phyloP scores from a whole-genome alignment of 495 filamentous ascomycete species.

The Xylaria venustula region DNA sequence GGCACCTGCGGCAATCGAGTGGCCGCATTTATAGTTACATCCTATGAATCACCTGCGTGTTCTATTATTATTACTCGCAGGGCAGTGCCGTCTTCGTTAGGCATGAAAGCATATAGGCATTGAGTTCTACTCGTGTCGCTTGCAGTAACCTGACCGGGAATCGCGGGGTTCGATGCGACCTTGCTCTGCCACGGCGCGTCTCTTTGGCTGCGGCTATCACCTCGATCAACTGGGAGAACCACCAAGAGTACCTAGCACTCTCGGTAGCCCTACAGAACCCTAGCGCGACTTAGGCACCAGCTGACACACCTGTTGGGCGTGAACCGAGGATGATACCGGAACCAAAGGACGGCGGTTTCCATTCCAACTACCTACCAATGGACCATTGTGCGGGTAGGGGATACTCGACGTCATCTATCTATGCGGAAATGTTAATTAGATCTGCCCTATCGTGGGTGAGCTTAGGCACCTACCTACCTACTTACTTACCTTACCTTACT shows the following conservation, averaged over 20 bases:
- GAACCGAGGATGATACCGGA: not conserved
- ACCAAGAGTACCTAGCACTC: too few species aligned
- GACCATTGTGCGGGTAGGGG: not conserved
- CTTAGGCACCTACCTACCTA: too few species aligned
- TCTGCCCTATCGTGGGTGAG: too few species aligned
- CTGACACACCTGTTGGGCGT: not conserved
- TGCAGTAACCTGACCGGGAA: not conserved
- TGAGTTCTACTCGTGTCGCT: not conserved
- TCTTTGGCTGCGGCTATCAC: too few species aligned
- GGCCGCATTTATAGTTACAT: not conserved
- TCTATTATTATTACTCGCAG: too few species aligned
- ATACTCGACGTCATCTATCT: not conserved
- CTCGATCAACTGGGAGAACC: too few species aligned
- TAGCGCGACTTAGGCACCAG: not conserved
- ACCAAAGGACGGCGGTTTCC: not conserved
- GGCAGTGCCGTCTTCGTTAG: too few species aligned
- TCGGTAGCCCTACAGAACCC: not conserved
- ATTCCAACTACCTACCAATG: conserved; percentile 1
- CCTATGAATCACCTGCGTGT: not conserved
- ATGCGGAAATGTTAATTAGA: not conserved
- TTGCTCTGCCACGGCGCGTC: not conserved
- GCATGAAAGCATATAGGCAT: not conserved
- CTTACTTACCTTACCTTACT: too few species aligned
- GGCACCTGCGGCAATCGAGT: not conserved
- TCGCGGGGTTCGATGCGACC: not conserved